Evolutionary conservation across 75 land plant genomes (phyloP).

Genomic region (Ceratopteris richardii): DNA sequence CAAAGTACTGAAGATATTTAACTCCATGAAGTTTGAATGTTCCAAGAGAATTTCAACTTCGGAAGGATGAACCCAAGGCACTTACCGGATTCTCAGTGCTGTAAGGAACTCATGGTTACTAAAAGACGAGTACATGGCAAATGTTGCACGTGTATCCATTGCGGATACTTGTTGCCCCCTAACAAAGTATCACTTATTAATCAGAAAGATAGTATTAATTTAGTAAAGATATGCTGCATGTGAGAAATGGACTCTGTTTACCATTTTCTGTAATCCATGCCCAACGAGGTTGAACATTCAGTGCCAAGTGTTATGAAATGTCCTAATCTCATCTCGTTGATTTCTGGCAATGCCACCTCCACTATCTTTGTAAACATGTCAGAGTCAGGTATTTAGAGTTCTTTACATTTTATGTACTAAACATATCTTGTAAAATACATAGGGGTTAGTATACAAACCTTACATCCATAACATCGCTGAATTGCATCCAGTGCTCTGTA

Average conservation of each 20-base stretch:
- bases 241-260: no score
- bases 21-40: no score
- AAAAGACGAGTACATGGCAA: slow-evolving; percentile 17
- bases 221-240: no score
- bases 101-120: slow-evolving; percentile 13
- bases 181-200: no score
- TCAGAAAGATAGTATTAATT: no score
- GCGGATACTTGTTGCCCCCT: slow-evolving; percentile 19
- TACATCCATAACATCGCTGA: slow-evolving; percentile 13
- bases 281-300: slow-evolving; percentile 6
- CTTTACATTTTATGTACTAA: no score
- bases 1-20: no score
- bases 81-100: slow-evolving; percentile 23
- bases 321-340: slow-evolving; percentile 5
- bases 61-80: no score
- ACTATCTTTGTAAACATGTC: slow-evolving; percentile 6
- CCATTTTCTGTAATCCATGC: slow-evolving; percentile 5
- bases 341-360: slow-evolving; percentile 8
- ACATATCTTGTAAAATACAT: no score
- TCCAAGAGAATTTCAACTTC: no score
- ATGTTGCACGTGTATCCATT: slow-evolving; percentile 23
- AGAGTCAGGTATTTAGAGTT: no score
- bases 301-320: slow-evolving; percentile 4
- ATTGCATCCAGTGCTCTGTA: slow-evolving; percentile 12
- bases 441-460: slow-evolving; percentile 16